A percentile compares a stretch with the other conserved stretches of the same genome.
Conservation (phyloP, 2,329 filamentous ascomycete species). For the Zalaria sp. region DNA sequence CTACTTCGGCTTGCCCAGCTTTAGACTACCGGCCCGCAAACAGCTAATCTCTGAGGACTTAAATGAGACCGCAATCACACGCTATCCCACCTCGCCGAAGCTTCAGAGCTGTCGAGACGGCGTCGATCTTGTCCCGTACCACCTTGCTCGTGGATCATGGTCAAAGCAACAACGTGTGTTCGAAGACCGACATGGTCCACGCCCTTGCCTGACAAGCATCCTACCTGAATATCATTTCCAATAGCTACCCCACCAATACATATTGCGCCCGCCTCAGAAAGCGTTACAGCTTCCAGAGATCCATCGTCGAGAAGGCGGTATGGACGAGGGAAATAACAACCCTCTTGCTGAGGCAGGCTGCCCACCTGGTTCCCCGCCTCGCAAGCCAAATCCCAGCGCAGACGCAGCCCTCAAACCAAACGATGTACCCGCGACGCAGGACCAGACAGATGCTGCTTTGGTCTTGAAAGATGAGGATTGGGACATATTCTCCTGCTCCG, state of each 20-base stretch:
- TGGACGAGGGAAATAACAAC: conserved; percentile 9
- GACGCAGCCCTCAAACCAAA: conserved; percentile 4
- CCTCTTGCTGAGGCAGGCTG: conserved; percentile 7
- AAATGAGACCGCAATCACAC: no score
- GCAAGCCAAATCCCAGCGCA: conserved; percentile 4
- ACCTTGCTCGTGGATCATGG: neutral
- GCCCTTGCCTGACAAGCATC: neutral
- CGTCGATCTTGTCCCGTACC: no score
- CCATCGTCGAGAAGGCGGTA: conserved; percentile 3
- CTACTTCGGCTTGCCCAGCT: no score
- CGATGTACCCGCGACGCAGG: conserved; percentile 2
- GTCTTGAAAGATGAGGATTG: conserved; percentile 27
- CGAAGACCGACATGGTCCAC: neutral
- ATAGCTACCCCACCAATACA: neutral
- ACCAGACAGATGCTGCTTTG: conserved; percentile 14
- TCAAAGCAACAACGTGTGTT: neutral
- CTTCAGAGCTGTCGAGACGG: no score
- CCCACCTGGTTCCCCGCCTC: conserved; percentile 7
- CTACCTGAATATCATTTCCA: neutral
- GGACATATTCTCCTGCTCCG: conserved; percentile 59
- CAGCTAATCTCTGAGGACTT: no score
- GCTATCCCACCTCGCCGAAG: no score
- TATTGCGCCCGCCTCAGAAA: neutral
- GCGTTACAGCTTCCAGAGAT: no score
- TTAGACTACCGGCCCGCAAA: no score